Evolutionary conservation across 257 asterid genomes (phyloP).

Genomic region (Nicotiana attenuata): DNA sequence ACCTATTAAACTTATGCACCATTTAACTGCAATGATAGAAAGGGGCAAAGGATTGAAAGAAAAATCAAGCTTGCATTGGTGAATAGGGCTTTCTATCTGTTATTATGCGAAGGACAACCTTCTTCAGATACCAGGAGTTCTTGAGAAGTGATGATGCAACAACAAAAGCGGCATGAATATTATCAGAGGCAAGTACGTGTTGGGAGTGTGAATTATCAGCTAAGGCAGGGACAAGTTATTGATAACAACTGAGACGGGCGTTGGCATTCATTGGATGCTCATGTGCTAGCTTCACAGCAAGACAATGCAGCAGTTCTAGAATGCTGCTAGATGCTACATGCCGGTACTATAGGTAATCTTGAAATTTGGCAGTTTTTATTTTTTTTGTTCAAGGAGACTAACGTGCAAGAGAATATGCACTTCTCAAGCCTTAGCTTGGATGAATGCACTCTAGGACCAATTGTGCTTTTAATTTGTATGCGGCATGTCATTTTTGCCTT

Average conservation of each 20-base stretch:
- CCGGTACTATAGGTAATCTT: slow-evolving; percentile 70
- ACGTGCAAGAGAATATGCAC: slow-evolving; percentile 33
- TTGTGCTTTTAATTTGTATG: neutral
- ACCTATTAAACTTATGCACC: too few species aligned
- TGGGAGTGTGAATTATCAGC: slow-evolving; percentile 76
- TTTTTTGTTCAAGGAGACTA: slow-evolving; percentile 61
- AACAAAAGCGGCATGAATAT: slow-evolving; percentile 71
- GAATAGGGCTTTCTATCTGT: too few species aligned
- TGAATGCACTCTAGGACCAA: neutral
- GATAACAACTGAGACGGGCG: slow-evolving; percentile 86
- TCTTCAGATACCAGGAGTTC: slow-evolving; percentile 62
- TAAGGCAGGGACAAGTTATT: slow-evolving; percentile 64
- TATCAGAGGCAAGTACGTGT: slow-evolving; percentile 81
- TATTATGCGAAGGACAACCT: slow-evolving; percentile 65
- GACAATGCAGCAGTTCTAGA: slow-evolving; percentile 64
- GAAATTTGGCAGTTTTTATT: slow-evolving; percentile 74
- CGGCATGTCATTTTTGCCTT: neutral
- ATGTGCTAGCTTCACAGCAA: slow-evolving; percentile 60
- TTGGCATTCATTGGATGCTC: slow-evolving; percentile 76
- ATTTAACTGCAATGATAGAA: too few species aligned
- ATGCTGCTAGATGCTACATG: slow-evolving; percentile 89
- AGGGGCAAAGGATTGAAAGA: too few species aligned
- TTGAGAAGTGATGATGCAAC: slow-evolving; percentile 76
- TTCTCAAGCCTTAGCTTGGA: neutral
- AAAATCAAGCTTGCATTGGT: too few species aligned